Base-by-base conservation (phyloP, 768 basidiomycete species). In the Infundibulicybe gibba region DNA sequence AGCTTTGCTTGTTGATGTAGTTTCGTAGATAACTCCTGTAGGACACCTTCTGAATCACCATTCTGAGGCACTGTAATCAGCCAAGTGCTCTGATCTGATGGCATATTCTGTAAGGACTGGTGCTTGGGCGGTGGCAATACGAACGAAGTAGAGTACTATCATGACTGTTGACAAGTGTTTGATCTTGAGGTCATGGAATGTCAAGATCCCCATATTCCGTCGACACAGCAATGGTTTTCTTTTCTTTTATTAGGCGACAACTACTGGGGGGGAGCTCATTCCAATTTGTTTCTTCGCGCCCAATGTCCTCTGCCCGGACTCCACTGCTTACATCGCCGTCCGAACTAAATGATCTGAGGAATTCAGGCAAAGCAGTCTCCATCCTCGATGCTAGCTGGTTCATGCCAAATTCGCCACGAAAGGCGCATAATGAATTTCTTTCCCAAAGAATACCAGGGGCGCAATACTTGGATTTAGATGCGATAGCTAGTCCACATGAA, bases 51-150 rank as follows among this genome's bases (percentile, higher is more conserved):
- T 0, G 90, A 76, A 57, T 97, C 91, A 15, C 90, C 90, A 63
- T 92, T 85, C 53, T 84, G 79, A 11, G 94, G 94, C 2, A 90
- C 81, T 37, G 93, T 76, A 50, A 97, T 75, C 54, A 97, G 70
- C 94, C 94, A 97, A 56, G 92, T 94, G 53, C 89, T 88, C 65
- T 94, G 86, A 74, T 97, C 94, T 61, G 92, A 94, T 48, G 94
- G 94, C 94, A 97, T 97, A 41, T 43, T 54, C 34, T 55, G 38
- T 46, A 45, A 46, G 48, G 43, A 48, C 53, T 55, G 47, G 54
- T 64, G 51, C 58, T 54, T 30, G 30, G 34, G 37, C 32, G 25
- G 33, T 37, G 44, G 17, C 33, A 6, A 21, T 37, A 25, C 10
- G 42, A 43, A 43, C 17, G 32, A 33, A 32, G 17, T 32, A 43